Conservation (phyloP, 169 alveolate species). For the Plasmodium ovale region DNA sequence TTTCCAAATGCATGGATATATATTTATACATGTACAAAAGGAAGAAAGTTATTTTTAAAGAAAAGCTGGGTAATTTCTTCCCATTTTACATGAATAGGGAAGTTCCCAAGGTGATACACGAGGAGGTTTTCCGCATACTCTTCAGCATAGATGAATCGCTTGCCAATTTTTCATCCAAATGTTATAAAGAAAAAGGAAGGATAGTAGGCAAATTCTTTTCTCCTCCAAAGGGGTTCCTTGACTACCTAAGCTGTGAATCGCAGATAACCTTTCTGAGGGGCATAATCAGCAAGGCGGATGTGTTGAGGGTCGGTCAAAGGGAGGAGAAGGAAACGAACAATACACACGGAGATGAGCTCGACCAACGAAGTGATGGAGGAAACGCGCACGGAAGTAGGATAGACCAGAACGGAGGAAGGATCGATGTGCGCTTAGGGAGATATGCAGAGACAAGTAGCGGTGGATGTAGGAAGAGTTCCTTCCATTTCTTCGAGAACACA, state of each 20-base stretch:
- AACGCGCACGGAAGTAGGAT: background rate
- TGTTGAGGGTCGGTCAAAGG: no score
- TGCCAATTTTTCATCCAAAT: background rate
- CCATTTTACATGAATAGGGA: conserved; percentile 24
- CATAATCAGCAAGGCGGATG: conserved; percentile 5
- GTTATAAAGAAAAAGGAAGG: background rate
- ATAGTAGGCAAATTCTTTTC: background rate
- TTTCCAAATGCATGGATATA: conserved; percentile 55
- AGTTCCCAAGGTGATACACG: conserved; percentile 4
- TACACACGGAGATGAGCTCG: background rate
- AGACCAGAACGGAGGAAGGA: background rate
- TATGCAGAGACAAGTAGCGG: no score
- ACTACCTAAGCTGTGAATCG: conserved; percentile 18
- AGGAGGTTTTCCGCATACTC: conserved; percentile 20
- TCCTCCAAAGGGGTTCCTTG: background rate
- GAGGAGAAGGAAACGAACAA: background rate
- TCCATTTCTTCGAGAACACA: no score
- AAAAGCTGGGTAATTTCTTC: conserved; percentile 24
- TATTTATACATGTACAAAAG: conserved; percentile 27
- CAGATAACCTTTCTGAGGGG: conserved; percentile 1
- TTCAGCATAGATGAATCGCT: conserved; percentile 14
- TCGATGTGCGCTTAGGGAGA: no score
- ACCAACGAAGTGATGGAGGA: background rate
- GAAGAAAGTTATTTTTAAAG: conserved; percentile 19
- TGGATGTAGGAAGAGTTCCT: no score